These are phyloP conservation scores for Lodderomyces oxycetoniae DNA, from an alignment of 1,139 yeast species.

Conservation along the genomic window DNA sequence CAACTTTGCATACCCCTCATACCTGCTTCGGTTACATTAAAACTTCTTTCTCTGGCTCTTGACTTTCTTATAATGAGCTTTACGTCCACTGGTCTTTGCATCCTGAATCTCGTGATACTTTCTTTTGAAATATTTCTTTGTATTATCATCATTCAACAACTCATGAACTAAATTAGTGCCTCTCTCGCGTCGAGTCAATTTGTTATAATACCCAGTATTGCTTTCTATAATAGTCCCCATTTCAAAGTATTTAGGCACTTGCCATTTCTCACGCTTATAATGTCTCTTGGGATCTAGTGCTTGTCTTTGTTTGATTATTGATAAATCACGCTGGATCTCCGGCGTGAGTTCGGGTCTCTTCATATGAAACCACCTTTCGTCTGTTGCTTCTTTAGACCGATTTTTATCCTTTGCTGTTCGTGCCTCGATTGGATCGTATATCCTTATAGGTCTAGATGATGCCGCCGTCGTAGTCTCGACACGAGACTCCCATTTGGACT, in stretches of 20 bases:
- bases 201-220: constrained; percentile 71
- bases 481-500: too few relatives aligned
- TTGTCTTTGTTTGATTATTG: constrained; percentile 76
- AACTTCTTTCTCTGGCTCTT: constrained; percentile 58
- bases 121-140: constrained; percentile 76
- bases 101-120: constrained; percentile 77
- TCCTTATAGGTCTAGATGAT: constrained; percentile 22
- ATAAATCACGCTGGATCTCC: constrained; percentile 68
- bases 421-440: constrained; percentile 49
- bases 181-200: constrained; percentile 66
- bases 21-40: too few relatives aligned
- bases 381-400: constrained; percentile 20
- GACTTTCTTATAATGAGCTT: constrained; percentile 60
- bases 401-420: constrained; percentile 10
- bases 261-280: constrained; percentile 84
- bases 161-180: constrained; percentile 79
- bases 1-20: too few relatives aligned
- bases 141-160: constrained; percentile 65
- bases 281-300: constrained; percentile 95
- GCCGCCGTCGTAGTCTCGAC: constrained; percentile 17
- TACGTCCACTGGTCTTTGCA: constrained; percentile 71
- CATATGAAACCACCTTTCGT: constrained; percentile 79
- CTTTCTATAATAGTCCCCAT: constrained; percentile 87
- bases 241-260: constrained; percentile 75
- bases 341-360: constrained; percentile 77